These are phyloP conservation scores for Globisporangium cystogenes DNA, from an alignment of 352 stramenopile genomes.

Conservation along the genomic window DNA sequence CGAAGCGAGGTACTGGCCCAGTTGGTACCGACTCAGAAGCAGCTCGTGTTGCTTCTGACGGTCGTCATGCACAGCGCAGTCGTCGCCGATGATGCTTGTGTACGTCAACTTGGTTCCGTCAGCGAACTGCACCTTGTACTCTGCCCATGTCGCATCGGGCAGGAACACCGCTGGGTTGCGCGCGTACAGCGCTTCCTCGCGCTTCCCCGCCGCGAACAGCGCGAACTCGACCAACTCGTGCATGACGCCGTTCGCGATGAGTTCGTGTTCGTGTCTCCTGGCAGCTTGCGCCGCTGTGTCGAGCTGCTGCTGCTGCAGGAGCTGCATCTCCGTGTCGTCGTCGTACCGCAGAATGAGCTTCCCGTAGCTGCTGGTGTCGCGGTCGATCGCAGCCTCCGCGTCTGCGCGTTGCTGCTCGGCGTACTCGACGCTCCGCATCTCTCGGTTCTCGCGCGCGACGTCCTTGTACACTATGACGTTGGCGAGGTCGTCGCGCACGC, in stretches of 20 bases:
- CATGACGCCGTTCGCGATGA: constrained; percentile 33
- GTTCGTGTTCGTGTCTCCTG: constrained; percentile 30
- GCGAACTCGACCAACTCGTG: constrained; percentile 55
- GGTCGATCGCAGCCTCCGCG: constrained; percentile 30
- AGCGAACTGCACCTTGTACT: constrained; percentile 49
- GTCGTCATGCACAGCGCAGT: too few species aligned
- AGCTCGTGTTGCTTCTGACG: constrained; percentile 1
- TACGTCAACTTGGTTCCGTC: constrained; percentile 5
- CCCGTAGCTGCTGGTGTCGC: constrained; percentile 47
- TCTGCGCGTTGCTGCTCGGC: constrained; percentile 42
- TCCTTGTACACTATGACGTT: constrained; percentile 65
- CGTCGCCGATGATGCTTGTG: not conserved
- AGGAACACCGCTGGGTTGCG: constrained; percentile 37
- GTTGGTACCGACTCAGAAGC: constrained; percentile 25
- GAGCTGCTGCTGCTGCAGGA: constrained; percentile 26
- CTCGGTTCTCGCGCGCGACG: constrained; percentile 54
- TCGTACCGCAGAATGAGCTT: constrained; percentile 56
- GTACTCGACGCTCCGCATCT: constrained; percentile 42
- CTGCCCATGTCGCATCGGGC: constrained; percentile 35
- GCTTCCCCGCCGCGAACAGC: constrained; percentile 38
- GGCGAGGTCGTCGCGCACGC: constrained; percentile 27
- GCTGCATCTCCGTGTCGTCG: constrained; percentile 48
- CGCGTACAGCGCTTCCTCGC: constrained; percentile 39
- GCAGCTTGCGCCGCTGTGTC: constrained; percentile 26
- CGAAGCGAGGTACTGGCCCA: constrained; percentile 38